phyloP scores from a whole-genome alignment of 768 basidiomycete species.

The Lactarius indigo region DNA sequence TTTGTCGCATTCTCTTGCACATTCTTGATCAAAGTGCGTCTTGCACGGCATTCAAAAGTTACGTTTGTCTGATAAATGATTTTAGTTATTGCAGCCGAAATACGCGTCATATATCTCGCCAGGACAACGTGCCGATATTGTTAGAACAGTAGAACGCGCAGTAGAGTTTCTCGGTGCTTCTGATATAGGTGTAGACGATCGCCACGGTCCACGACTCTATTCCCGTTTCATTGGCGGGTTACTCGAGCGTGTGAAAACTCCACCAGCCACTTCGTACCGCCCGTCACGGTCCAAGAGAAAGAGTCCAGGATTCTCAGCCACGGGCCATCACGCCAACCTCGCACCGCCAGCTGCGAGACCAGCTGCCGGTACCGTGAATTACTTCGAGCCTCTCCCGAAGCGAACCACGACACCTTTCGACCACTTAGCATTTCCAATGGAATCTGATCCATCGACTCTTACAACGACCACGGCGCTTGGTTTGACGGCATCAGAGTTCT shows the following conservation, averaged over 20 bases:
- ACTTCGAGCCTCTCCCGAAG: slow-evolving; percentile 25
- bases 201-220: slow-evolving; percentile 34
- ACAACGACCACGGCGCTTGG: slow-evolving; percentile 9
- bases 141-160: slow-evolving; percentile 26
- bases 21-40: slow-evolving; percentile 32
- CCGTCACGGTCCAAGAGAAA: slow-evolving; percentile 9
- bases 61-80: background rate
- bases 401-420: slow-evolving; percentile 21
- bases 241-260: slow-evolving; percentile 23
- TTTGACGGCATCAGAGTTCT: slow-evolving; percentile 22
- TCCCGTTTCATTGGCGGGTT: slow-evolving; percentile 33
- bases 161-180: slow-evolving; percentile 30
- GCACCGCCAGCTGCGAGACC: background rate
- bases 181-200: slow-evolving; percentile 33
- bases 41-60: background rate
- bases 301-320: background rate
- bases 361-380: background rate
- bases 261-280: background rate
- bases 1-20: slow-evolving; percentile 34
- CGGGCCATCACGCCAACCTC: background rate
- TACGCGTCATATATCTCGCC: slow-evolving; percentile 28
- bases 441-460: background rate
- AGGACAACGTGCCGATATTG: slow-evolving; percentile 29
- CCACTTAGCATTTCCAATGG: slow-evolving; percentile 17
- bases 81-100: slow-evolving; percentile 31